phyloP scores from a whole-genome alignment of 257 asterid species.

The Misopates orontium region DNA sequence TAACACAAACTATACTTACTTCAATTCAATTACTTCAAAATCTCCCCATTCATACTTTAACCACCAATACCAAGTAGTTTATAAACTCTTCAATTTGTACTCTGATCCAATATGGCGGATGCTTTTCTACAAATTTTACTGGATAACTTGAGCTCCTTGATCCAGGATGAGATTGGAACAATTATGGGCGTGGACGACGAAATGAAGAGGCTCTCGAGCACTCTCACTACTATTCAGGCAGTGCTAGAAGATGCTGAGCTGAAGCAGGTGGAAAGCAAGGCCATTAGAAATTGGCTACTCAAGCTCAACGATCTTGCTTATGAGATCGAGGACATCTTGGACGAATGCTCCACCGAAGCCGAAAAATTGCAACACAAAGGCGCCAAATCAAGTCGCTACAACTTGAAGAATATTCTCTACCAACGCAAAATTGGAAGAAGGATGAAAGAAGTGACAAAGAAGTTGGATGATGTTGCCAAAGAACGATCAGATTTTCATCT shows the following conservation, averaged over 20 bases:
- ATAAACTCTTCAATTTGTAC: too few relatives aligned
- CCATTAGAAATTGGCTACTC: slow-evolving; percentile 24
- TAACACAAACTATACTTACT: too few relatives aligned
- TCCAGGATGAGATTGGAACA: slow-evolving; percentile 30
- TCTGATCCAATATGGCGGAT: slow-evolving; percentile 38
- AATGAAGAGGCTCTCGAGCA: slow-evolving; percentile 30
- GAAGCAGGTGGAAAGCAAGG: slow-evolving; percentile 10
- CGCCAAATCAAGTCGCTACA: neutral
- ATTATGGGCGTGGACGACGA: slow-evolving; percentile 32
- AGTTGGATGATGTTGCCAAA: too few relatives aligned
- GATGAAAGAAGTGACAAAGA: too few relatives aligned
- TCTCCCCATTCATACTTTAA: too few relatives aligned
- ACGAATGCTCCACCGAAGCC: slow-evolving; percentile 28
- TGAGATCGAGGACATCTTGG: slow-evolving; percentile 37
- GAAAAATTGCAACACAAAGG: neutral
- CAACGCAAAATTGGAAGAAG: slow-evolving; percentile 8
- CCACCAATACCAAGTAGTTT: too few relatives aligned
- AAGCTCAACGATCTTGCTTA: slow-evolving; percentile 27
- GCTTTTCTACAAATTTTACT: slow-evolving; percentile 17
- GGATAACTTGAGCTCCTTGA: slow-evolving; percentile 19
- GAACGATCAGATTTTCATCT: too few relatives aligned
- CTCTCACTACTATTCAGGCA: slow-evolving; percentile 27
- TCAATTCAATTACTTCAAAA: too few relatives aligned
- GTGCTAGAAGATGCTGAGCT: slow-evolving; percentile 29
- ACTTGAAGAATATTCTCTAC: neutral